These are phyloP conservation scores for Capronia epimyces DNA, from an alignment of 2,329 filamentous ascomycete genomes.

Conservation along the genomic window DNA sequence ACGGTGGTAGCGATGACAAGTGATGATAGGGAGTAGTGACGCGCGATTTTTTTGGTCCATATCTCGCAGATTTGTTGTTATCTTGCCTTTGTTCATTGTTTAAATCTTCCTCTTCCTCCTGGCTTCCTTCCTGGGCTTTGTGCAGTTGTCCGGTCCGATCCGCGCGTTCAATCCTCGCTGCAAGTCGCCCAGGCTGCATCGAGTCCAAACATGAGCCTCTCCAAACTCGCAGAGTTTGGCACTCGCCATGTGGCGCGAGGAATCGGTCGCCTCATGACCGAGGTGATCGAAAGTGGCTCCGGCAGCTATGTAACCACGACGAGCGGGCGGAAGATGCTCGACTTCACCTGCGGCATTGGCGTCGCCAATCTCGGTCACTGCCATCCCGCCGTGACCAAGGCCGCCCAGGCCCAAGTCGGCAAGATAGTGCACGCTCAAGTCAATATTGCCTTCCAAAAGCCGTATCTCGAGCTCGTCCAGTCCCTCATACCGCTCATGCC, in stretches of 20 bases:
- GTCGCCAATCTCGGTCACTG: slow-evolving; percentile 37
- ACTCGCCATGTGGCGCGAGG: slow-evolving; percentile 29
- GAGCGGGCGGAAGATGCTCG: slow-evolving; percentile 31
- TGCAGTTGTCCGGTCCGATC: background rate
- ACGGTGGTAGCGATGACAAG: no score
- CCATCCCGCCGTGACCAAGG: slow-evolving; percentile 35
- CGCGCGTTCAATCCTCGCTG: background rate
- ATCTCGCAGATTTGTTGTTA: no score
- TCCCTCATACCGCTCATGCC: slow-evolving; percentile 36
- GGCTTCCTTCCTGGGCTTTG: no score
- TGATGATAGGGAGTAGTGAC: no score
- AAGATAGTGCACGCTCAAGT: slow-evolving; percentile 39
- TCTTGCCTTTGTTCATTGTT: no score
- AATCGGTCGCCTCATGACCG: slow-evolving; percentile 27
- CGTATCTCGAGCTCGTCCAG: slow-evolving; percentile 35
- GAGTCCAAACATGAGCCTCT: slow-evolving; percentile 1
- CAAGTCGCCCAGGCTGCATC: background rate
- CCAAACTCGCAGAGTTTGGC: slow-evolving; percentile 31
- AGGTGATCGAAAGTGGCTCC: slow-evolving; percentile 32
- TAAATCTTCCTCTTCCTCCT: no score
- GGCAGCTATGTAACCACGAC: slow-evolving; percentile 34
- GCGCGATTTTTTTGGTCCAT: no score
- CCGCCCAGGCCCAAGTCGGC: slow-evolving; percentile 35
- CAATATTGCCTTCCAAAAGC: slow-evolving; percentile 40
- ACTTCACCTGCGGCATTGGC: slow-evolving; percentile 36